Evolutionary conservation across 345 rosid species (phyloP).

Genomic region (Mercurialis annua): DNA sequence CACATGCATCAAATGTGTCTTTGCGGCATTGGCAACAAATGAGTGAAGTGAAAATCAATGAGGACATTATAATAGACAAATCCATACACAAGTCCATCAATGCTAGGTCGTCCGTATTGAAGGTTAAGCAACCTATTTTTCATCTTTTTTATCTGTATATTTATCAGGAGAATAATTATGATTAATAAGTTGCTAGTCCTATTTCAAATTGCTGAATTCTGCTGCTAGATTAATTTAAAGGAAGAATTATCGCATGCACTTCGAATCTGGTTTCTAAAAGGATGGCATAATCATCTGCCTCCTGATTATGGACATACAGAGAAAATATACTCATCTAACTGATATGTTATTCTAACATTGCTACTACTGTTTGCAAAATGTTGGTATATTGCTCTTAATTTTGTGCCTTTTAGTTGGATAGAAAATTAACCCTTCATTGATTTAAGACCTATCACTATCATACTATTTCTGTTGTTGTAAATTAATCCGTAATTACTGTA

Average conservation of each 20-base stretch:
- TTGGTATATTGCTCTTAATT: neutral
- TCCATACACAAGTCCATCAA: slow-evolving; percentile 73
- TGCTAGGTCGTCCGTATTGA: slow-evolving; percentile 80
- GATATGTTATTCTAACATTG: neutral
- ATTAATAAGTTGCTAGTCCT: neutral
- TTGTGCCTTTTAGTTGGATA: neutral
- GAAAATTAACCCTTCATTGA: neutral
- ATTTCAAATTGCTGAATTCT: slow-evolving; percentile 13
- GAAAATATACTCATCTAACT: neutral
- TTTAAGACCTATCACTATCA: neutral
- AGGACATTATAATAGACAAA: slow-evolving; percentile 76
- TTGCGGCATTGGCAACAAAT: slow-evolving; percentile 87
- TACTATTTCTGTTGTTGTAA: neutral
- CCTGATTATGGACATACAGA: too few species aligned
- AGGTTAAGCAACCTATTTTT: slow-evolving; percentile 47
- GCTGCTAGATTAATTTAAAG: neutral
- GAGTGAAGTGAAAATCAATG: slow-evolving; percentile 86
- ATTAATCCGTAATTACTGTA: neutral
- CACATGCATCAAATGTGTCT: slow-evolving; percentile 80
- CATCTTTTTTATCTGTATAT: neutral
- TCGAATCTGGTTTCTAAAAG: neutral
- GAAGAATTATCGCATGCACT: neutral
- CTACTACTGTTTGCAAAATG: neutral
- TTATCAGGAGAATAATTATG: slow-evolving; percentile 1
- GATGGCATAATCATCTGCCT: neutral